phyloP scores from a whole-genome alignment of 2,329 filamentous ascomycete genomes.

The Claviceps arundinis region DNA sequence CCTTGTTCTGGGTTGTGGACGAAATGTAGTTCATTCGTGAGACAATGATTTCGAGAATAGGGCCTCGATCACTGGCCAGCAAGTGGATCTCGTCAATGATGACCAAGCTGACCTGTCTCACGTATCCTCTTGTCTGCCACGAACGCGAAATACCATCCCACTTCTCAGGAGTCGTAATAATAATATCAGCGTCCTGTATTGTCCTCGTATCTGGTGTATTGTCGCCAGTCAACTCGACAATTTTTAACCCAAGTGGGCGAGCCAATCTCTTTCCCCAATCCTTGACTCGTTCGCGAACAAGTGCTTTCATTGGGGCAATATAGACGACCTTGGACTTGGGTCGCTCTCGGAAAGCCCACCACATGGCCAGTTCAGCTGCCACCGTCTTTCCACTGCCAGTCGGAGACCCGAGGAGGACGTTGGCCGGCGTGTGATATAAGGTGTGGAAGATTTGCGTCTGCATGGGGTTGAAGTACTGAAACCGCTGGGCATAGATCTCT shows the following conservation, averaged over 20 bases:
- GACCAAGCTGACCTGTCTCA: conserved; percentile 85
- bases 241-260: conserved; percentile 67
- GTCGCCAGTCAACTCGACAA: conserved; percentile 91
- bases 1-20: conserved; percentile 76
- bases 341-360: conserved; percentile 94
- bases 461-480: conserved; percentile 98
- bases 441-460: conserved; percentile 98
- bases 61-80: conserved; percentile 88
- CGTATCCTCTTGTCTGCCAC: conserved; percentile 96
- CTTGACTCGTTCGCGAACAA: conserved; percentile 89
- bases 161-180: conserved; percentile 98
- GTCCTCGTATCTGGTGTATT: conserved; percentile 95
- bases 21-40: conserved; percentile 97
- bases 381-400: conserved; percentile 97
- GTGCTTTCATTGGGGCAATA: conserved; percentile 97
- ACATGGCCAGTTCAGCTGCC: conserved; percentile 93
- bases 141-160: conserved; percentile 99
- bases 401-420: conserved; percentile 87
- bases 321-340: conserved; percentile 97
- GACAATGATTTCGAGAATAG: conserved; percentile 95
- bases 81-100: conserved; percentile 99
- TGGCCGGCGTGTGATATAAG: conserved; percentile 81
- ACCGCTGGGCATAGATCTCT: conserved; percentile 75
- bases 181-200: conserved; percentile 91
- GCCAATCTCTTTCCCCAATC: conserved; percentile 84